Conservation (phyloP, 768 basidiomycete species). For the Gloeophyllum trabeum region DNA sequence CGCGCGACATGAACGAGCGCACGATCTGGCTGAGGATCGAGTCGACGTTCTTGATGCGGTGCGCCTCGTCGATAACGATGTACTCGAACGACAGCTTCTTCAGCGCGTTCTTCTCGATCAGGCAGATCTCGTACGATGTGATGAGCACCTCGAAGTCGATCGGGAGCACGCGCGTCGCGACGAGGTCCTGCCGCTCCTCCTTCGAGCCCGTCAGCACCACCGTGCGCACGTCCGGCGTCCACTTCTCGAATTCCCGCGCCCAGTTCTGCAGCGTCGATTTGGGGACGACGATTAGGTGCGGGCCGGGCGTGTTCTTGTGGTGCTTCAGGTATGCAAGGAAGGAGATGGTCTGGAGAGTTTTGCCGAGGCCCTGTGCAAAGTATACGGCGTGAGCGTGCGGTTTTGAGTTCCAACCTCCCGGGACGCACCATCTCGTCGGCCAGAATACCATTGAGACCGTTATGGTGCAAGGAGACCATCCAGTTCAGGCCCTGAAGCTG, state of each 20-base stretch:
- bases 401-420: too few species aligned
- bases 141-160: conserved; percentile 91
- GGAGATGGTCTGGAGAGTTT: conserved; percentile 96
- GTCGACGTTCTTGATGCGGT: conserved; percentile 98
- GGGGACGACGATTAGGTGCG: conserved; percentile 95
- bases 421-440: conserved; percentile 84
- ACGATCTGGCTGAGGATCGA: conserved; percentile 94
- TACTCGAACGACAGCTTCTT: conserved; percentile 97
- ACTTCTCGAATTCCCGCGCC: conserved; percentile 83
- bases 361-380: conserved; percentile 79
- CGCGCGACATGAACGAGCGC: conserved; percentile 78
- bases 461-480: conserved; percentile 95
- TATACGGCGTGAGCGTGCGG: too few species aligned
- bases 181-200: conserved; percentile 80
- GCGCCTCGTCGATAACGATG: conserved; percentile 97
- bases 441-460: conserved; percentile 92
- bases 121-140: conserved; percentile 94
- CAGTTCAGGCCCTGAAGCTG: conserved; percentile 95
- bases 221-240: conserved; percentile 84
- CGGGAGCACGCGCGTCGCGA: conserved; percentile 66
- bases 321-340: conserved; percentile 94
- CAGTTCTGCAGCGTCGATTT: conserved; percentile 98
- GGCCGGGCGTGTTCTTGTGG: conserved; percentile 62
- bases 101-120: conserved; percentile 86
- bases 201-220: conserved; percentile 78